These are phyloP conservation scores for Simplicillium sp. DNA, from an alignment of 2,329 filamentous ascomycete species.

Conservation along the genomic window DNA sequence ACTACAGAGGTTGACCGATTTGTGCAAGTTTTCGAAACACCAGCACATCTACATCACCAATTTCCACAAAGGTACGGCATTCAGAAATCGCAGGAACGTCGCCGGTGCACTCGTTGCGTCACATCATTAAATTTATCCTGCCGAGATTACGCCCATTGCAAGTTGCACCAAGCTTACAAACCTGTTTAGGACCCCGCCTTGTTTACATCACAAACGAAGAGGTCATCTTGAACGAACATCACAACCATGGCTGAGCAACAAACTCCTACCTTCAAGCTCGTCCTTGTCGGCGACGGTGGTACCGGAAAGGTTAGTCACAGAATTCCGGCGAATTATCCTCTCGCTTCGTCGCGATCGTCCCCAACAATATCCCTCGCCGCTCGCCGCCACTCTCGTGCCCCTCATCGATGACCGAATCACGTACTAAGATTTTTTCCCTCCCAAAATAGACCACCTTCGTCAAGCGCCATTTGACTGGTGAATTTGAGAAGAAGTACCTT, in stretches of 20 bases:
- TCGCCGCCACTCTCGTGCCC: conserved; percentile 9
- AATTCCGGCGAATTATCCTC: conserved; percentile 22
- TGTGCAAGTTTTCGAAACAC: conserved; percentile 23
- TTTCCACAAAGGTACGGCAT: background rate
- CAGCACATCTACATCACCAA: conserved; percentile 12
- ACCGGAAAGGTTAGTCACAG: conserved; percentile 74
- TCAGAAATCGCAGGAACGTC: no score
- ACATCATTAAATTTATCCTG: no score
- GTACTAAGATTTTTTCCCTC: background rate
- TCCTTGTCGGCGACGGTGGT: conserved; percentile 98
- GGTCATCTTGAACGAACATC: conserved; percentile 15
- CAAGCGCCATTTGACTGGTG: conserved; percentile 99
- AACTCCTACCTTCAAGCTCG: conserved; percentile 94
- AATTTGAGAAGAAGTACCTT: conserved; percentile 99
- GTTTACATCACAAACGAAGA: conserved; percentile 31
- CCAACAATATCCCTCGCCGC: conserved; percentile 10
- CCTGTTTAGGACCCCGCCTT: conserved; percentile 31
- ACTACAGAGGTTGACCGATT: conserved; percentile 26
- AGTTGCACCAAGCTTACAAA: conserved; percentile 17
- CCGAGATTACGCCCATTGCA: background rate
- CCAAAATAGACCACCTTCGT: conserved; percentile 86
- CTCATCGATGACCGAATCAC: background rate
- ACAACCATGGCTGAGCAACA: conserved; percentile 45
- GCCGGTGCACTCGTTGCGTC: no score
- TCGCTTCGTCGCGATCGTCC: conserved; percentile 8